These are phyloP conservation scores for Cordyceps sp. DNA, from an alignment of 2,329 filamentous ascomycete genomes.

Conservation along the genomic window DNA sequence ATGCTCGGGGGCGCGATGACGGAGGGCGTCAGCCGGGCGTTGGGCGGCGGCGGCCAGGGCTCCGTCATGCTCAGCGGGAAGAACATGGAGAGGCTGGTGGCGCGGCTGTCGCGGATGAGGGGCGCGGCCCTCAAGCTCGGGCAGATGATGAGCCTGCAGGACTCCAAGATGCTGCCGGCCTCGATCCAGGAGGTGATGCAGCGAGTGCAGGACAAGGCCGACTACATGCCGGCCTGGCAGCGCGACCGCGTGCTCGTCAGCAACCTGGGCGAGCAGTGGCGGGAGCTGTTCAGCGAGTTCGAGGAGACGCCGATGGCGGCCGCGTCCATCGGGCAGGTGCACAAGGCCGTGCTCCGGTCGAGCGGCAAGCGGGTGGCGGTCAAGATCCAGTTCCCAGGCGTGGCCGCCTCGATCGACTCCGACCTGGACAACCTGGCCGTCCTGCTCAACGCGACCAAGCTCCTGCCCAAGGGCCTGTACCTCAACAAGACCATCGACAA, in stretches of 20 bases:
- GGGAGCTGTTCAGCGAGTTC: slow-evolving; percentile 66
- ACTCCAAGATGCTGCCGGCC: slow-evolving; percentile 81
- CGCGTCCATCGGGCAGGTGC: slow-evolving; percentile 93
- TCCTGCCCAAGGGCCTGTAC: slow-evolving; percentile 82
- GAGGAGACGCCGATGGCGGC: slow-evolving; percentile 87
- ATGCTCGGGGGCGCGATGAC: slow-evolving; percentile 89
- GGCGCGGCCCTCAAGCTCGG: slow-evolving; percentile 94
- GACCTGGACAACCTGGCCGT: slow-evolving; percentile 88
- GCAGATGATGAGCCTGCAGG: slow-evolving; percentile 97
- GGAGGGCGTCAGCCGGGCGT: slow-evolving; percentile 66
- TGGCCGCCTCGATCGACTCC: slow-evolving; percentile 89
- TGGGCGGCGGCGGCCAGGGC: slow-evolving; percentile 49
- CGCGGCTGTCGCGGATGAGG: slow-evolving; percentile 88
- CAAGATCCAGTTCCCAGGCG: slow-evolving; percentile 94
- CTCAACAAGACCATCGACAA: slow-evolving; percentile 97
- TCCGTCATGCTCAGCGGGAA: slow-evolving; percentile 75
- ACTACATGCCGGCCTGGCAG: slow-evolving; percentile 95
- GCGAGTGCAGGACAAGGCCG: slow-evolving; percentile 86
- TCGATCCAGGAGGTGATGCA: slow-evolving; percentile 81
- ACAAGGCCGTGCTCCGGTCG: slow-evolving; percentile 64
- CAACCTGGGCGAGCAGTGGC: slow-evolving; percentile 75
- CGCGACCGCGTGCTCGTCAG: slow-evolving; percentile 65
- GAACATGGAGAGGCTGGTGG: slow-evolving; percentile 86
- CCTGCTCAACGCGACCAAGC: slow-evolving; percentile 73
- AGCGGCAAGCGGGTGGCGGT: slow-evolving; percentile 69